These are phyloP conservation scores for Naganishia cerealis DNA, from an alignment of 1,284 basidiomycete genomes.

Conservation along the genomic window DNA sequence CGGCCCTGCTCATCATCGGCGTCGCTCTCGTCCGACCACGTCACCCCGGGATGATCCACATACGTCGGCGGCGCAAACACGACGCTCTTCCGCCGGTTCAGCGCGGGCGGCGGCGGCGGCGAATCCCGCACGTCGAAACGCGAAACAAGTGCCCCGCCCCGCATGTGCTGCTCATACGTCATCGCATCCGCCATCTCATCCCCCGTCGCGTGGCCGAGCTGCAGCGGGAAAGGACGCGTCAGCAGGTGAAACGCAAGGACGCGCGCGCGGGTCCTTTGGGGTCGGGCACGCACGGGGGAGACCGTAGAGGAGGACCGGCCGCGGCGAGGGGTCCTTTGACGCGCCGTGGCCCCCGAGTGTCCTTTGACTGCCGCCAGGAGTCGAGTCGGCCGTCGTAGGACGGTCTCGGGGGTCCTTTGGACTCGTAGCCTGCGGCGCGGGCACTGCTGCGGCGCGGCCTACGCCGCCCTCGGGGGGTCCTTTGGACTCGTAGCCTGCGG, in stretches of 20 bases:
- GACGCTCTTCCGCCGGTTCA: slow-evolving; percentile 42
- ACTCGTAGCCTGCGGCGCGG: slow-evolving; percentile 11
- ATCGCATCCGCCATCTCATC: slow-evolving; percentile 22
- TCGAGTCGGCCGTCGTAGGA: no score
- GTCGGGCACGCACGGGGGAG: no score
- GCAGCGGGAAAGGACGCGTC: neutral
- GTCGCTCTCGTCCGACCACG: slow-evolving; percentile 71
- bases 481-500: no score
- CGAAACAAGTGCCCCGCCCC: neutral
- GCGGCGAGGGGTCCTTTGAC: neutral
- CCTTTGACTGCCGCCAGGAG: no score
- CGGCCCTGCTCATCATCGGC: slow-evolving; percentile 61
- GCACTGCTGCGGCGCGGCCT: no score
- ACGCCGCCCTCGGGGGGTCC: neutral
- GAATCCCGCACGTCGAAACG: neutral
- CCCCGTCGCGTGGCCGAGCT: slow-evolving; percentile 23
- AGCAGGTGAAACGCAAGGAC: neutral
- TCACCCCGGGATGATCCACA: slow-evolving; percentile 57
- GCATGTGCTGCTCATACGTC: slow-evolving; percentile 7
- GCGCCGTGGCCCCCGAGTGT: no score
- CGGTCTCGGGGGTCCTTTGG: neutral
- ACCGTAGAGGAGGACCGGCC: neutral
- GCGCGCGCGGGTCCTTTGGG: neutral
- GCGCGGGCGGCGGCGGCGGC: neutral
- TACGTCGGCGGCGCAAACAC: slow-evolving; percentile 58